These are phyloP conservation scores for Kwoniella bestiolae DNA, from an alignment of 768 basidiomycete genomes.

Conservation along the genomic window DNA sequence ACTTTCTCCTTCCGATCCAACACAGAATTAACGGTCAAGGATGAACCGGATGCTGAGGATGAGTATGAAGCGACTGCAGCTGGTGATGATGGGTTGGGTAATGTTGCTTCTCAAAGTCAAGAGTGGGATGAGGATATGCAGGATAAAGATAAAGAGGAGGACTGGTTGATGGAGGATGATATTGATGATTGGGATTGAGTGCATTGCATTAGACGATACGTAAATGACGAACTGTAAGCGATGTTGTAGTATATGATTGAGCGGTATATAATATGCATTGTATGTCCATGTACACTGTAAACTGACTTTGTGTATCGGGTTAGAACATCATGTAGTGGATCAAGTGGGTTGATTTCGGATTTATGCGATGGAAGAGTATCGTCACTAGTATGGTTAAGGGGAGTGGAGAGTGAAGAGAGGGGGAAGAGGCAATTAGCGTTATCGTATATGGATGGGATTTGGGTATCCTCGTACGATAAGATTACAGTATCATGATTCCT, in stretches of 20 bases:
- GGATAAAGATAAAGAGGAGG: constrained; percentile 29
- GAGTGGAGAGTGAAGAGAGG: too few relatives aligned
- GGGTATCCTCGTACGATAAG: not conserved
- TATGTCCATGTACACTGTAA: not conserved
- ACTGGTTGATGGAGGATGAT: constrained; percentile 38
- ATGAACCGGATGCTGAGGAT: constrained; percentile 17
- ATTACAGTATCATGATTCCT: not conserved
- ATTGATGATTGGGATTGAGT: constrained; percentile 47
- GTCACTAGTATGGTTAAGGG: too few relatives aligned
- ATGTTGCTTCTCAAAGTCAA: not conserved
- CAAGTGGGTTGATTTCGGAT: not conserved
- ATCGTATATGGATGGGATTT: too few relatives aligned
- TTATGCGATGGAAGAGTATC: not conserved
- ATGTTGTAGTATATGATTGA: not conserved
- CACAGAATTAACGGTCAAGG: constrained; percentile 30
- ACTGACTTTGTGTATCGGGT: too few relatives aligned
- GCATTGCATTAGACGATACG: not conserved
- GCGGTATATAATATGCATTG: not conserved
- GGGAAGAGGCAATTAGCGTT: not conserved
- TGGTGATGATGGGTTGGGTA: constrained; percentile 31
- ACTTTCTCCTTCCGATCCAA: not conserved
- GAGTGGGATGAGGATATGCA: constrained; percentile 36
- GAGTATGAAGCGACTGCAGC: constrained; percentile 17
- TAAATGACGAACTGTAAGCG: not conserved
- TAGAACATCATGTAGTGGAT: too few relatives aligned